Conservation (phyloP, 148 eudicot genomes). For the Salicornia ramosissima region DNA sequence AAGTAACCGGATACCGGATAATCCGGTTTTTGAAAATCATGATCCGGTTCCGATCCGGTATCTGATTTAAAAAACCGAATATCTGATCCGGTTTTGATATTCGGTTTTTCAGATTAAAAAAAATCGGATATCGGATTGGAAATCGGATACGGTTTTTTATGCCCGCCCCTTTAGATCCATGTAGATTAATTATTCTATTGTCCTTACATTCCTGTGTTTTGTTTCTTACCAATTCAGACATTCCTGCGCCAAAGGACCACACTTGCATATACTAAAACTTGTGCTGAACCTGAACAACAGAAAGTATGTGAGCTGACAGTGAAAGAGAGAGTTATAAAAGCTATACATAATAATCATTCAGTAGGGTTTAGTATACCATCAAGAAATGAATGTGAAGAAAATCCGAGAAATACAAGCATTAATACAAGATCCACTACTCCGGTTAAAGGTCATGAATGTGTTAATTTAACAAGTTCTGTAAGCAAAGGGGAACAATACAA, state of each 20-base stretch:
- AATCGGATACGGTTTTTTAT: no score
- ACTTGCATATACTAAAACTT: conserved; percentile 42
- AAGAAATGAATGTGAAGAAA: conserved; percentile 5
- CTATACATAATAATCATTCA: conserved; percentile 14
- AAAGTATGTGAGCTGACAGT: conserved; percentile 15
- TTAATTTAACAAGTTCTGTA: conserved; percentile 5
- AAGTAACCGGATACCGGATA: no score
- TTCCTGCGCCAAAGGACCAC: conserved; percentile 80
- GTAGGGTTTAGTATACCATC: conserved; percentile 3
- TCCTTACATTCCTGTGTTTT: background rate
- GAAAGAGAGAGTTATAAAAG: conserved; percentile 12
- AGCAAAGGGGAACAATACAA: conserved; percentile 8
- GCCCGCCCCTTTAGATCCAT: background rate
- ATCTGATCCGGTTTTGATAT: no score
- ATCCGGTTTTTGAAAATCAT: no score
- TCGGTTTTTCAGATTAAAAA: no score
- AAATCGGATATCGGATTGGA: no score
- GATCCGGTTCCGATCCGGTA: no score
- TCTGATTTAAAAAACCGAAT: no score
- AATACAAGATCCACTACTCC: background rate
- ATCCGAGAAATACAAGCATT: conserved; percentile 8
- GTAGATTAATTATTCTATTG: background rate
- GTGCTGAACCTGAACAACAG: conserved; percentile 23
- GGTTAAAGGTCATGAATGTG: conserved; percentile 3
- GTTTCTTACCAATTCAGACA: conserved; percentile 41